phyloP scores from a whole-genome alignment of 371 early-diverging fungal species.

The Mucor circinelloides region DNA sequence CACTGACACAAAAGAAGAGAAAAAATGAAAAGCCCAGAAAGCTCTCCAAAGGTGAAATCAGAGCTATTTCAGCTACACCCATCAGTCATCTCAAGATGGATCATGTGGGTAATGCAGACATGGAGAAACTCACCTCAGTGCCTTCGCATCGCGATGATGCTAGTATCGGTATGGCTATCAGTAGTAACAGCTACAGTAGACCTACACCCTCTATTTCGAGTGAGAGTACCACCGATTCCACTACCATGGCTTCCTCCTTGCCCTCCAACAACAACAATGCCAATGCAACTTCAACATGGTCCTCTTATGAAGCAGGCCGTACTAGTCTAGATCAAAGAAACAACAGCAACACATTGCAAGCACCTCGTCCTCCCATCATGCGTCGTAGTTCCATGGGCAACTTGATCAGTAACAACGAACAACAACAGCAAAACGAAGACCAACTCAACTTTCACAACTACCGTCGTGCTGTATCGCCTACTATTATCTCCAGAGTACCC shows the following conservation, averaged over 20 bases:
- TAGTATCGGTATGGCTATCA: neutral
- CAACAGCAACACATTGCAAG: slow-evolving; percentile 13
- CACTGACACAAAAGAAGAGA: slow-evolving; percentile 12
- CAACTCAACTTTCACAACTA: slow-evolving; percentile 1
- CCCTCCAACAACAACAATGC: slow-evolving; percentile 3
- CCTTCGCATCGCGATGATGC: slow-evolving; percentile 4
- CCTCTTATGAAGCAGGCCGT: neutral
- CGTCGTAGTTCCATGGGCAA: slow-evolving; percentile 48
- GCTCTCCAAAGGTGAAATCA: slow-evolving; percentile 43
- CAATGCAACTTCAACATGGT: slow-evolving; percentile 5
- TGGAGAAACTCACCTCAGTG: slow-evolving; percentile 21
- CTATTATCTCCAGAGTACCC: neutral
- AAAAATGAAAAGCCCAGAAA: slow-evolving; percentile 39
- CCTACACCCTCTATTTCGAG: slow-evolving; percentile 26
- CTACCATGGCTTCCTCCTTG: slow-evolving; percentile 7
- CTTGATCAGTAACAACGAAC: slow-evolving; percentile 18
- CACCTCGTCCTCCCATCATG: slow-evolving; percentile 32
- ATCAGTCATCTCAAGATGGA: slow-evolving; percentile 37
- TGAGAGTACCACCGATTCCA: slow-evolving; percentile 12
- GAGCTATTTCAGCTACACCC: slow-evolving; percentile 34
- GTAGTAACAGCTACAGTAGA: neutral
- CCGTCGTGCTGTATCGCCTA: slow-evolving; percentile 18
- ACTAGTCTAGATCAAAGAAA: slow-evolving; percentile 12
- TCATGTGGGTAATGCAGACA: slow-evolving; percentile 15
- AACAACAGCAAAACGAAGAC: neutral